Conservation (phyloP, 1,284 basidiomycete species). For the Ceratobasidium sp. region DNA sequence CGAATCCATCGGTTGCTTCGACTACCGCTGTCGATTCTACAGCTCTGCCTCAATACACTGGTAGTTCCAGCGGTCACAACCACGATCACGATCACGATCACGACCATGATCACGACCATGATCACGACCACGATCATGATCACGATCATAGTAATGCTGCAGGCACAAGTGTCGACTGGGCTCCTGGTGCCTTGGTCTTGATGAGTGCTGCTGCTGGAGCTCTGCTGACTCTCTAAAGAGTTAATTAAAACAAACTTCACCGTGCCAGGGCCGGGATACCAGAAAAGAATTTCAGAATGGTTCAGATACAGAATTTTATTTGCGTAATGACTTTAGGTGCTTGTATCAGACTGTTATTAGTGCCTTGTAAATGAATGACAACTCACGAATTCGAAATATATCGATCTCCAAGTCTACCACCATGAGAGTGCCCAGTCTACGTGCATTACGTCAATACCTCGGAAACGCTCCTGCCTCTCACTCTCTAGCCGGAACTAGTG, state of each 20-base stretch:
- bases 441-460: not conserved
- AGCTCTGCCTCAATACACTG: constrained; percentile 37
- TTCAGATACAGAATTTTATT: no score
- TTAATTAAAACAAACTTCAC: no score
- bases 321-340: no score
- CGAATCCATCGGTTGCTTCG: constrained; percentile 38
- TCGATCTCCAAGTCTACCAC: constrained; percentile 2
- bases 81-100: not conserved
- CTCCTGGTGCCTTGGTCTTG: not conserved
- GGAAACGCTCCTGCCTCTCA: no score
- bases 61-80: not conserved
- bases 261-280: no score
- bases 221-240: not conserved
- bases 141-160: not conserved
- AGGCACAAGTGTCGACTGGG: not conserved
- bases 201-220: not conserved
- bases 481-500: no score
- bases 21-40: constrained; percentile 41
- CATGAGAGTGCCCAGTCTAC: constrained; percentile 10
- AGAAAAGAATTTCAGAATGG: not conserved
- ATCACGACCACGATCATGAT: not conserved
- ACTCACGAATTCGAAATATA: constrained; percentile 13
- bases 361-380: no score
- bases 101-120: not conserved
- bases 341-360: no score